Evolutionary conservation across 2,329 filamentous ascomycete genomes (phyloP).

Genomic region (Talaromyces pinophilus): DNA sequence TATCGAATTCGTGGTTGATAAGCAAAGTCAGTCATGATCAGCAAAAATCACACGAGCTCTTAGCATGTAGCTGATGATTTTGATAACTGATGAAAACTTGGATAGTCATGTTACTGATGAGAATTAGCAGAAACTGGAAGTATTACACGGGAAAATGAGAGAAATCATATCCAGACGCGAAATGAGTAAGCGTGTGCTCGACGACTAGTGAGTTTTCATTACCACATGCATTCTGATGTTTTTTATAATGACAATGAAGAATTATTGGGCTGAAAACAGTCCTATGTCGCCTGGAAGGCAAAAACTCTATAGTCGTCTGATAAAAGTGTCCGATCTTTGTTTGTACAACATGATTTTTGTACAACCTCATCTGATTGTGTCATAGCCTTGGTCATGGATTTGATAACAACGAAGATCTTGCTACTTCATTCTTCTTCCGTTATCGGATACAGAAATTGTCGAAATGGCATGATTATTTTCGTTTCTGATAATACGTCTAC

Average conservation of each 20-base stretch:
- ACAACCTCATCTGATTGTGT: neutral
- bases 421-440: neutral
- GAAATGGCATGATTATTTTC: too few species aligned
- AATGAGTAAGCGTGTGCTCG: neutral
- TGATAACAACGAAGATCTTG: neutral
- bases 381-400: neutral
- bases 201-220: neutral
- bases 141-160: neutral
- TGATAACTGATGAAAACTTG: neutral
- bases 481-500: neutral
- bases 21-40: neutral
- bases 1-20: neutral
- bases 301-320: neutral
- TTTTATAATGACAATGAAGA: neutral
- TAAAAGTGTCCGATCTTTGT: neutral
- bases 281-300: neutral
- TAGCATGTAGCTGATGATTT: neutral
- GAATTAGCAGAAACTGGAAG: neutral
- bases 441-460: neutral
- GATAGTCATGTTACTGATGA: neutral
- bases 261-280: too few species aligned
- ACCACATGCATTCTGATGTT: neutral
- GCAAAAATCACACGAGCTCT: neutral
- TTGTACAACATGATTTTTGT: neutral
- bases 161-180: neutral